Evolutionary conservation across 169 alveolate genomes (phyloP).

Genomic region (Cryptosporidium muris): DNA sequence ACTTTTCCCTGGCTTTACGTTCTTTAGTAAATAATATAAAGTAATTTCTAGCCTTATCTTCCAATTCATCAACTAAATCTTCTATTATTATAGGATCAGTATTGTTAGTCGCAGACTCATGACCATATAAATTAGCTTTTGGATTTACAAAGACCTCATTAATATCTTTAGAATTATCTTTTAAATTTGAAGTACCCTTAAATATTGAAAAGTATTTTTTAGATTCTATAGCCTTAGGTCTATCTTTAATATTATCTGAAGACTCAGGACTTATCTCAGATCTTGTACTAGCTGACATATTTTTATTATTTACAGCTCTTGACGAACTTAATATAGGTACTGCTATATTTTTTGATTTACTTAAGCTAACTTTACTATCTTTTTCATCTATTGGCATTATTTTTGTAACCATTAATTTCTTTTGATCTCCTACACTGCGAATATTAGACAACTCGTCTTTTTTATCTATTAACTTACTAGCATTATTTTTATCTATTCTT

Average conservation of each 20-base stretch:
- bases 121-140: constrained; percentile 38
- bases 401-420: constrained; percentile 3
- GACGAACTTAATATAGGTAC: too few species aligned
- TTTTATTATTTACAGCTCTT: too few species aligned
- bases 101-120: constrained; percentile 41
- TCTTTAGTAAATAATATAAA: constrained; percentile 81
- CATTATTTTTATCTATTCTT: background rate
- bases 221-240: background rate
- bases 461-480: background rate
- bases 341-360: too few species aligned
- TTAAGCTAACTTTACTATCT: background rate
- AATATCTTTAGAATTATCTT: background rate
- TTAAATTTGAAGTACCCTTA: background rate
- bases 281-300: background rate
- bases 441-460: background rate
- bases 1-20: constrained; percentile 79
- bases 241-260: background rate
- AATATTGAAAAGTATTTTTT: background rate
- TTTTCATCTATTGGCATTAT: constrained; percentile 12
- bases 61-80: constrained; percentile 83
- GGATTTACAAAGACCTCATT: background rate
- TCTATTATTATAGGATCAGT: constrained; percentile 76
- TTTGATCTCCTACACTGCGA: background rate
- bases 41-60: constrained; percentile 81
- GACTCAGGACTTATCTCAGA: background rate